Conservation (phyloP, 2,329 filamentous ascomycete genomes). For the Coniochaeta sp. region DNA sequence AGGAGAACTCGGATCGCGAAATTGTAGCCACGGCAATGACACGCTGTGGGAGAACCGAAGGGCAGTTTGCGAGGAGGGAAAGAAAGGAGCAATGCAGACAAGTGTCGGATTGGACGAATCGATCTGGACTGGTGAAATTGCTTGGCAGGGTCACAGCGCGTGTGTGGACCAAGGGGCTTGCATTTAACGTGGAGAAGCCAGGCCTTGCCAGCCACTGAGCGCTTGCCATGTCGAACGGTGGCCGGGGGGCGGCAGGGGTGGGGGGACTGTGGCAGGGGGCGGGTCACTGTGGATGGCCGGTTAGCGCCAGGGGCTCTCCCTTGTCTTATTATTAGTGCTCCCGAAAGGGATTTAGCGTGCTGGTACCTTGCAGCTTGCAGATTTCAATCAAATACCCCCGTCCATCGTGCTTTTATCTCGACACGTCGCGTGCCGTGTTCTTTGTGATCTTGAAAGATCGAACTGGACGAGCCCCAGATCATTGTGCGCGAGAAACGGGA, state of each 20-base stretch:
- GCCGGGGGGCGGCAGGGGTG: no score
- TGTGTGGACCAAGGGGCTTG: constrained; percentile 1
- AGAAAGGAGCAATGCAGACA: not conserved
- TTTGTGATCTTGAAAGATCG: no score
- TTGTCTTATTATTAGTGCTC: not conserved
- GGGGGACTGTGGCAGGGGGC: not conserved
- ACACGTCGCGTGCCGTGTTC: no score
- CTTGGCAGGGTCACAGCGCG: not conserved
- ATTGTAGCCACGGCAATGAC: not conserved
- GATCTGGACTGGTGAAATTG: not conserved
- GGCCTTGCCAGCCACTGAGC: constrained; percentile 1
- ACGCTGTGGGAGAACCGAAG: not conserved
- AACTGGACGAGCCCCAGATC: no score
- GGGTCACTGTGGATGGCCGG: not conserved
- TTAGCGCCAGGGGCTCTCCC: not conserved
- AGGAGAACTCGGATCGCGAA: not conserved
- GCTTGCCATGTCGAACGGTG: not conserved
- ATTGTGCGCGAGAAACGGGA: no score
- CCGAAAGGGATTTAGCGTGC: not conserved
- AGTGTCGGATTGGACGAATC: constrained; percentile 2
- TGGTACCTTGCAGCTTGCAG: constrained; percentile 2
- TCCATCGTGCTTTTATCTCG: no score
- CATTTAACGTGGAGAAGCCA: not conserved
- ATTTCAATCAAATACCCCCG: no score
- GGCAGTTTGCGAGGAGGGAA: no score